A percentile compares a stretch with the other conserved stretches of the same genome.
Evolutionary conservation across 345 rosid genomes (phyloP).

Genomic region (Excoecaria agallocha): DNA sequence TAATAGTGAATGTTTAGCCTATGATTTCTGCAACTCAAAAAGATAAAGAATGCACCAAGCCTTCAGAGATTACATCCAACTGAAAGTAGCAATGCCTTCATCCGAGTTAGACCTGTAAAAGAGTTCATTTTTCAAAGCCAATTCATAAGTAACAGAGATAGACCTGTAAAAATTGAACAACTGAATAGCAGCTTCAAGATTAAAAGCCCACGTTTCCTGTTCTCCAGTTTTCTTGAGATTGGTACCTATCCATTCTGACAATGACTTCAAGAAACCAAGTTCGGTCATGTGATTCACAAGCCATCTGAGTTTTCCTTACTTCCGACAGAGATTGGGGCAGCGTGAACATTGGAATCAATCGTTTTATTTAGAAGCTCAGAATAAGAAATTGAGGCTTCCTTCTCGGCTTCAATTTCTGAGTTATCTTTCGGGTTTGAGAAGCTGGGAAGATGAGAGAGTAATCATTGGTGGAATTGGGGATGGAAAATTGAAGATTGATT

Average conservation of each 20-base stretch:
- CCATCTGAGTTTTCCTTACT: constrained; percentile 53
- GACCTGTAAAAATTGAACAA: constrained; percentile 87
- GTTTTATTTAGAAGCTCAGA: not conserved
- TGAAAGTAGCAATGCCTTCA: no score
- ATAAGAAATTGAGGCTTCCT: constrained; percentile 19
- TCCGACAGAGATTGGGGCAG: not conserved
- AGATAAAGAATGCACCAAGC: no score
- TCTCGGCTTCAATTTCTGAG: constrained; percentile 5
- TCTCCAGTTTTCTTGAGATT: constrained; percentile 81
- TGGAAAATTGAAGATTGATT: constrained; percentile 24
- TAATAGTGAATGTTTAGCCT: no score
- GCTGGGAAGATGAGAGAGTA: not conserved
- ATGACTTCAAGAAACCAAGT: constrained; percentile 78
- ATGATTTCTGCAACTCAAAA: no score
- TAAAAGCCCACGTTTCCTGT: constrained; percentile 80
- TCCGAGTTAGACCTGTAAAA: no score
- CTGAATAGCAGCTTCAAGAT: constrained; percentile 81
- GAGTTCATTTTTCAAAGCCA: not conserved
- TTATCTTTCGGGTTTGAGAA: constrained; percentile 1
- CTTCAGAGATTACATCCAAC: no score
- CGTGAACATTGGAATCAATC: not conserved
- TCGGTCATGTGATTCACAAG: constrained; percentile 77
- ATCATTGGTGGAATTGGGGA: constrained; percentile 10
- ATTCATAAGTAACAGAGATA: not conserved
- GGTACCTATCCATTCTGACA: constrained; percentile 90